Percentiles rank a stretch among this genome's conserved stretches.
Conservation (phyloP, 805 yeast genomes). For the Yarrowia bubula region DNA sequence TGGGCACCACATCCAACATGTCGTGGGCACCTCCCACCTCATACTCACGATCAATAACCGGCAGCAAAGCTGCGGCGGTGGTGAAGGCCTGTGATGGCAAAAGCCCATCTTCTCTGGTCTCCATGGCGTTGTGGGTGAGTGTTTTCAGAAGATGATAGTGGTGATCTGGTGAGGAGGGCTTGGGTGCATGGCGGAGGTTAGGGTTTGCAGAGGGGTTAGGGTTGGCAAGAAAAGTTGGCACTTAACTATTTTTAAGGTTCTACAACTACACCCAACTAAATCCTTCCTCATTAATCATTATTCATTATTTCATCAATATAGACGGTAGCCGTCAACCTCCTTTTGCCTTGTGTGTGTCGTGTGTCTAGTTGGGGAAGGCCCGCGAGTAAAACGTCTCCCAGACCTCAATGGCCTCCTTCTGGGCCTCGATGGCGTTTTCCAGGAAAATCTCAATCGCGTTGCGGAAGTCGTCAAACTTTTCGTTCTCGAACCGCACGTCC, state of each 20-base stretch:
- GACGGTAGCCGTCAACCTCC: neutral
- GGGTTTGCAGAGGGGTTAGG: neutral
- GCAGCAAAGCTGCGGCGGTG: conserved; percentile 46
- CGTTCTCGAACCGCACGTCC: conserved; percentile 58
- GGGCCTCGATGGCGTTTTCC: conserved; percentile 87
- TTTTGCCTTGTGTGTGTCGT: neutral
- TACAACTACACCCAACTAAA: neutral
- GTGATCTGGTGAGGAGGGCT: neutral
- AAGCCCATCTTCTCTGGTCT: conserved; percentile 32
- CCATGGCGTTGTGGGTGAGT: neutral
- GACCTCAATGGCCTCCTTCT: conserved; percentile 65
- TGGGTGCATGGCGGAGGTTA: conserved; percentile 14
- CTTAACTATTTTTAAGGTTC: neutral
- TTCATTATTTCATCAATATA: conserved; percentile 18
- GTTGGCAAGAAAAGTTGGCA: too few species aligned
- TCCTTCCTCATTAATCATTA: conserved; percentile 17
- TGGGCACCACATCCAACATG: too few species aligned
- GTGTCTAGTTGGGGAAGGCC: conserved; percentile 27
- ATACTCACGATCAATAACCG: conserved; percentile 43
- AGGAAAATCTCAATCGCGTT: conserved; percentile 85
- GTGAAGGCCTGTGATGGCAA: conserved; percentile 46
- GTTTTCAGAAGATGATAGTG: neutral
- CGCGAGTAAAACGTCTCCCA: conserved; percentile 58
- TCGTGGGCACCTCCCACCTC: too few species aligned
- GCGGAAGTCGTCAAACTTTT: conserved; percentile 78